Conservation (phyloP, 2,329 filamentous ascomycete species). For the Pestalotiopsis sp. region DNA sequence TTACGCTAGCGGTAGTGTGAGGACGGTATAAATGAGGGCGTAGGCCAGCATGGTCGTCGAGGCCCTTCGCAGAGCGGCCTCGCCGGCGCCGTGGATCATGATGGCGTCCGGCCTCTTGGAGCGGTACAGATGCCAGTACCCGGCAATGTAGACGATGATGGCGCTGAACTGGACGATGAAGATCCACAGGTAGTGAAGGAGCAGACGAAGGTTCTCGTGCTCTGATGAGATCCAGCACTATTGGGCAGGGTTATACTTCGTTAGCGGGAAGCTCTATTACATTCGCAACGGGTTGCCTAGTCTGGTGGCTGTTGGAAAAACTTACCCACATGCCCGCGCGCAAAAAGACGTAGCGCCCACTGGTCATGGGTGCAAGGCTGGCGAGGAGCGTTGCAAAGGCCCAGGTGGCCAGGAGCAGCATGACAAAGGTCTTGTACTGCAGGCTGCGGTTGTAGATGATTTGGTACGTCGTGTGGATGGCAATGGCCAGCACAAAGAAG, state of each 20-base stretch:
- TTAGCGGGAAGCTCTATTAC: background rate
- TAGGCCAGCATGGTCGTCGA: slow-evolving; percentile 53
- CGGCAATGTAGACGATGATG: slow-evolving; percentile 47
- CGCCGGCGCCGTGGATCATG: slow-evolving; percentile 18
- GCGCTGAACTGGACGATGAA: slow-evolving; percentile 55
- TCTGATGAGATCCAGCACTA: slow-evolving; percentile 55
- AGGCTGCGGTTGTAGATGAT: slow-evolving; percentile 47
- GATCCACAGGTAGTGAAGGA: slow-evolving; percentile 57
- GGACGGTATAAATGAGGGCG: slow-evolving; percentile 50
- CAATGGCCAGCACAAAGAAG: slow-evolving; percentile 55
- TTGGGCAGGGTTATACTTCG: background rate
- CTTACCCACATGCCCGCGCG: slow-evolving; percentile 49
- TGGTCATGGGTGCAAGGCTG: slow-evolving; percentile 43
- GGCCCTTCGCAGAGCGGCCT: slow-evolving; percentile 32
- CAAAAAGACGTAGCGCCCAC: slow-evolving; percentile 46
- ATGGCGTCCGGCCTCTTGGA: slow-evolving; percentile 16
- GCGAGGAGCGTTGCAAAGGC: slow-evolving; percentile 44
- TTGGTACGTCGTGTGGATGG: slow-evolving; percentile 54
- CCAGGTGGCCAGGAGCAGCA: slow-evolving; percentile 40
- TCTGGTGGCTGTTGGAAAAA: background rate
- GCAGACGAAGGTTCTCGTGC: slow-evolving; percentile 46
- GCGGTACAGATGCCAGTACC: slow-evolving; percentile 31
- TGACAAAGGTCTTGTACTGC: slow-evolving; percentile 39
- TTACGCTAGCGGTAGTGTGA: slow-evolving; percentile 50
- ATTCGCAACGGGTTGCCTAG: background rate